Evolutionary conservation across 805 yeast genomes (phyloP), one percentile per base, ranked within the genome.

Genomic region (Kazachstania viticola): DNA sequence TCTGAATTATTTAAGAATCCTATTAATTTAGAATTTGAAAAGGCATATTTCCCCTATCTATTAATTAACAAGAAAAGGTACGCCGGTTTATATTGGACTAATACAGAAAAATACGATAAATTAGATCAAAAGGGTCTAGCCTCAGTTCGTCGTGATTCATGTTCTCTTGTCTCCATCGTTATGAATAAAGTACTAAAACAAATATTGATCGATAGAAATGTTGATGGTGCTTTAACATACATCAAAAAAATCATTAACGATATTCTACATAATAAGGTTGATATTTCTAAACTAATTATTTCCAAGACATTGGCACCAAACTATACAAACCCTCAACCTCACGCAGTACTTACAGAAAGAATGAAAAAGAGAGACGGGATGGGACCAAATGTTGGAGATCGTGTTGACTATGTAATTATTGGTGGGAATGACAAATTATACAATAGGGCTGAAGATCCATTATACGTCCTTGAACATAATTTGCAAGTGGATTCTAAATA

Each of bases 71-170:
- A 91, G 58, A 91, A 91, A 60, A 71, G 99, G 56, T 91, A 91
- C 51, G 99, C 98, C 2, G 99, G 99, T 0, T 64, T 91, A 27
- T 88, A 77, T 51, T 91, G 98, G 98, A 91, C 98, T 0, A 71
- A 73, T 29, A 79, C 96, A 0, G 74, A 82, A n/a, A 83, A 82
- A 41, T 83, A 73, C 48, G 98, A 93, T 56, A 91, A 91, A 59
- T 79, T 91, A 85, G 99, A 91, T 55, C 88, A 96, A 21, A 91
- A 91, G 51, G 99, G 99, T 56, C 79, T 91, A 39, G 99, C 94
- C 49, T 91, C 98, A 0, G 99, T 91, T 27, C 76, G 99, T 57
- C 75, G 99, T 65, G 99, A 91, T 52, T 93, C 94, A 42, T 91
- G 99, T 58, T 72, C 94, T 26, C 62, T 91, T 43, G 98, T 93